Base-by-base conservation (phyloP, 768 basidiomycete genomes). In the Tricholoma sp. region DNA sequence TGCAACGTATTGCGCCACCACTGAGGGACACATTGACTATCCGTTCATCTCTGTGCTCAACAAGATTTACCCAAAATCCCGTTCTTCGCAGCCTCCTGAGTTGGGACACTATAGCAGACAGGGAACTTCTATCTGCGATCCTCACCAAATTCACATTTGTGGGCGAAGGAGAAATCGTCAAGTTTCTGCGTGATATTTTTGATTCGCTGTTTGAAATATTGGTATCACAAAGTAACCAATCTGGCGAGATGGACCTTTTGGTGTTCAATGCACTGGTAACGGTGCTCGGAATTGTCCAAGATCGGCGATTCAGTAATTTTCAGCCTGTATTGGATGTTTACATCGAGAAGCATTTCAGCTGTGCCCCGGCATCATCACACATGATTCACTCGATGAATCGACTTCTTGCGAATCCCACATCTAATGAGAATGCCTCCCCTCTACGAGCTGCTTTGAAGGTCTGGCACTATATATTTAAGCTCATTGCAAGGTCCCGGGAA, bases 401-500 rank as follows among this genome's bases (percentile, higher is more conserved):
- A 24, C 81, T 97, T 12, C 76, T 98, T 39, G 75, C 75, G 34
- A 82, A 88, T 63, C 91, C 92, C 11, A 83, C 86, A 0, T 80
- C 84, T 18, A 72, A 76, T 8, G 89, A 91, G 20, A 83, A 81
- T 3, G 93, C 89, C 0, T 86, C 89, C 15, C 81, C 83, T 5
- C 79, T 98, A 54, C 86, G 95, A 33, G 86, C 92, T 10, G 90
- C 94, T 13, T 76, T 98, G 58, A 98, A 98, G 69, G 96, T 98
- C 31, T 96, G 94, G 94, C 89, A 94, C 65, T 93, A 95, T 66
- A 85, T 98, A 63, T 92, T 98, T 83, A 91, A 91, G 68, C 92
- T 98, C 71, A 89, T 97, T 65, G 85, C 90, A 13, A 82, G 91
- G n/a, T 88, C 94, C 2, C 78, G 94, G 34, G 92, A 94, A 64